Evolutionary conservation across 495 filamentous ascomycete genomes (phyloP), one percentile per base, ranked within the genome.

Genomic region (Zalerion maritima): DNA sequence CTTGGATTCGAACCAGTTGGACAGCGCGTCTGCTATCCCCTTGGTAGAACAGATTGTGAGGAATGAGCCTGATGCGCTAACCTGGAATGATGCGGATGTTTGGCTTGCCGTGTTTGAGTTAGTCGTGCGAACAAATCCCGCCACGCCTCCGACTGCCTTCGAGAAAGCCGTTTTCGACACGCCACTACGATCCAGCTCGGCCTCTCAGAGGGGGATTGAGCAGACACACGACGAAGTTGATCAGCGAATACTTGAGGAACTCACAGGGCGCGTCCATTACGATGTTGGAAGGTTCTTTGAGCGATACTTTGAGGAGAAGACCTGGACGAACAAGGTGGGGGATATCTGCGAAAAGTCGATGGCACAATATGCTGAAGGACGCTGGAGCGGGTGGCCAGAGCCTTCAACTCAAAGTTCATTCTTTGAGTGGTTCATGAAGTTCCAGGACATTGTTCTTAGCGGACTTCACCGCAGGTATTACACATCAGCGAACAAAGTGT

Each of bases 201-300:
- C 40, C 28, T 45, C 35, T 32, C 43, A 47, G 32, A 40, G 35
- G 27, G 43, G 35, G 16, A 39, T 35, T 26, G 41, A 49, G 27
- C 37, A 46, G 37, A 40, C 44, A 39, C 44, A 49, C 44, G 28
- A 47, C 29, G 36, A 49, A 24, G 29, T 47, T 26, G 36, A 49
- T 24, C 24, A 37, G 34, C 40, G 46, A 26, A 45, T 49, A 23
- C 36, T 47, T 26, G 28, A 49, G 37, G 40, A 46, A 46, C 25
- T 48, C 32, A 46, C 38, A 31, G 39, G 45, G 21, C 31, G 37
- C 27, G 37, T 41, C 33, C 40, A 42, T 39, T 21, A 42, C 19
- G 42, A 40, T 48, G 34, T 38, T 23, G 29, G 43, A 35, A 41
- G 26, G 24, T 39, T 39, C 37, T 34, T 28, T 23, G 42, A 45